Evolutionary conservation across 805 yeast species (phyloP), one percentile per base, ranked within the genome.

Genomic region (Cyberlindnera petersonii): DNA sequence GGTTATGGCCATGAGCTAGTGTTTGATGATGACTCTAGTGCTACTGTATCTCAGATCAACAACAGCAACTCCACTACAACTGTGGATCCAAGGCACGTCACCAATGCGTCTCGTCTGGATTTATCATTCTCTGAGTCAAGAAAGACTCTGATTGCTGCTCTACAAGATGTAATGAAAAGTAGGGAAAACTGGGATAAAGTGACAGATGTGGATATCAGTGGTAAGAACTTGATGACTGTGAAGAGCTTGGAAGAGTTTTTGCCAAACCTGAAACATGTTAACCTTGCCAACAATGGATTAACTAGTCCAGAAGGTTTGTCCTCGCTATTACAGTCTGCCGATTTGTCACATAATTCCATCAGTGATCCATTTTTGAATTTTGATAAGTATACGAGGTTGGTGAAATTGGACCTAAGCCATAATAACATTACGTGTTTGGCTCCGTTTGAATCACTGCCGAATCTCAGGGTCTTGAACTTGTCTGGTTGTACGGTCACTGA

Each of bases 61-160:
- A 32, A 33, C 30, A 18, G 17, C 5, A 40, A 37, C 31, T 15
- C 32, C 10, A 22, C 37, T 11, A 37, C 39, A 4, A 23, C 47
- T 8, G 43, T 47, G 8, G 49, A 51, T 26, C 39, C 35, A 23
- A 22, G 40, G 18, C 50, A 53, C 4, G 68, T 71, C 2, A 72
- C 78, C 0, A 61, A 61, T 16, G 49, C 65, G 3, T 68, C 75
- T 3, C 68, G 68, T 21, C 37, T 72, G 10, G 71, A 72, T 27
- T 38, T 69, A 6, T 65, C 76, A 1, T 74, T 74, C 46, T 63
- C 75, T 2, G 68, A 68, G 41, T 65, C 71, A 0, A 65, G 64
- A 42, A 67, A 57, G 35, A 56, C 53, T 6, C 45, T 74, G 33
- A 68, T 73, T 5, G 56, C 72, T 1, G 58, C 65, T 2, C 58